Evolutionary conservation across 139 green algal species (phyloP), one percentile per base, ranked within the genome.

Genomic region (Tetradesmus obliquus): DNA sequence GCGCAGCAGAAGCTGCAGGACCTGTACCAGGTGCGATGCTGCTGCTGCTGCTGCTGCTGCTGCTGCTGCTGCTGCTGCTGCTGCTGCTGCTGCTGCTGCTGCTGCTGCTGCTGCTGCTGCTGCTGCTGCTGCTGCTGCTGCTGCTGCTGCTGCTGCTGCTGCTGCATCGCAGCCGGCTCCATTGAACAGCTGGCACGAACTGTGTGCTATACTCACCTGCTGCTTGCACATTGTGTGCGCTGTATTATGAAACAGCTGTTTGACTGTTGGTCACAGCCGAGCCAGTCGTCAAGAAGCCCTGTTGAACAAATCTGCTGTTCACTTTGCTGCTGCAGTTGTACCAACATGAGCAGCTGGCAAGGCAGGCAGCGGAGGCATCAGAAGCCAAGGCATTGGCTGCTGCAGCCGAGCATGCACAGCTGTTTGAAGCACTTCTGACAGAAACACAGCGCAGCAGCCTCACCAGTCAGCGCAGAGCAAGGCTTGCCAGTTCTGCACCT

Each of bases 391-490:
- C 84, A 5, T 32, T 88, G 8, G 20, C 71, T 15, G 8, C 66
- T 66, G 84, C 84, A 32, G 84, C 3, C 54, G 84, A 88, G 57
- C 84, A 66, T 58, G 84, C 84, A 2, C 58, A 88, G 57, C 62
- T 88, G 1, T 88, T 88, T 88, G 84, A 88, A 10, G 10, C 58
- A 51, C 12, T 88, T 57, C n/a, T 88, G n/a, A 9, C 20, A 24
- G 84, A 88, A n/a, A 55, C 72, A 1, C 84, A 88, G 57, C 8
- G 45, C 83, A 88, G n/a, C 82, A 88, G 84, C 57, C 5, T 10
- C 84, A 79, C 8, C 84, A 60, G 57, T 10, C 53, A 55, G 54
- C 51, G 53, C 80, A 60, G 80, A 4, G 53, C 45, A 62, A 51
- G 55, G 81, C 81, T 86, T 8, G 62, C 82, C 72, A 71, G 19